Evolutionary conservation across 345 rosid species (phyloP), one percentile per base, ranked within the genome.

Genomic region (Geranium brycei): DNA sequence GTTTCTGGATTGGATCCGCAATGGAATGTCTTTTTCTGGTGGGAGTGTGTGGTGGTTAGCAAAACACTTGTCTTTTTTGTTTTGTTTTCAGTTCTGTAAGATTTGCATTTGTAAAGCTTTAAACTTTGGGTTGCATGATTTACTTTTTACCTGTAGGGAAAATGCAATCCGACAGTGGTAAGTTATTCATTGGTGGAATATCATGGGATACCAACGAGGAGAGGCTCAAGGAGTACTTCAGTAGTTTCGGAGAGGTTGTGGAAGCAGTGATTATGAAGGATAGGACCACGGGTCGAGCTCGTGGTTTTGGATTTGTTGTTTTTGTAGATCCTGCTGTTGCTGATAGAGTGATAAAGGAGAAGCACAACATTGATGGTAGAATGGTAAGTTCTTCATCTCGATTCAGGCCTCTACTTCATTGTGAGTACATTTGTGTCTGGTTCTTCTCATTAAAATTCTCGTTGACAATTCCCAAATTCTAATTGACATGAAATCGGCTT

Each of bases 201-300:
- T 93, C 99, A 7, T 93, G 99, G 99, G 99, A 93, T 78, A 90
- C 99, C 62, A 76, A 88, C 75, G 99, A 93, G 75, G 99, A 90
- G 41, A 72, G 90, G 62, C 91, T 93, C 73, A 90, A 83, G 79
- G 97, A 89, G 74, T 90, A 93, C 72, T 93, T 93, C 66, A 69
- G 87, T 68, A 73, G 82, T 47, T 93, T 81, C 68, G 99, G 99
- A 2, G 96, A 93, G 75, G 97, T 90, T 65, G 84, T 85, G 74
- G 99, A 93, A 65, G 99, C 95, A 41, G 96, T 93, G 62, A 93
- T 93, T 73, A 86, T 93, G 95, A 93, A 90, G 75, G 99, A 93
- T 82, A 87, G 99, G 51, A 84, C 91, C 73, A 90, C 99, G 0
- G 99, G 99, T 18, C 92, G 97, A 59, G 99, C 99, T 59, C 99